phyloP scores from a whole-genome alignment of 1,284 basidiomycete species.

The Spongispora temasekensis region DNA sequence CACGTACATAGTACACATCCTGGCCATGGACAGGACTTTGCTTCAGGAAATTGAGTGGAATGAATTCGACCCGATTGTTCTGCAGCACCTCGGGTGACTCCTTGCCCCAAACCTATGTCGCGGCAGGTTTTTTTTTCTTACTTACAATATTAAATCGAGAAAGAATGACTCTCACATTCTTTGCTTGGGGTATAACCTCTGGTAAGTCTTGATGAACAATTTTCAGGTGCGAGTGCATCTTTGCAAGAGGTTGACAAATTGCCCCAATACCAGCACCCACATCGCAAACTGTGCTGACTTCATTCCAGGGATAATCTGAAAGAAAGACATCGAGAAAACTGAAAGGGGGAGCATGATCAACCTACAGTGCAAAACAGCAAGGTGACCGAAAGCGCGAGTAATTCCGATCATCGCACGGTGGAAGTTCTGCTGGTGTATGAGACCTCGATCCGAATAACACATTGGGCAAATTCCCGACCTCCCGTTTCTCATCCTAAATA shows the following conservation, averaged over 20 bases:
- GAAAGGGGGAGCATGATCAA: background rate
- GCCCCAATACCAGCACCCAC: constrained; percentile 50
- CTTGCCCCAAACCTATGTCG: constrained; percentile 36
- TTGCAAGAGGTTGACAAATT: constrained; percentile 43
- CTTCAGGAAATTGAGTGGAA: constrained; percentile 47
- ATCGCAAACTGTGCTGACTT: constrained; percentile 46
- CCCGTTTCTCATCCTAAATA: constrained; percentile 19
- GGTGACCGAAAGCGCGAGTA: constrained; percentile 14
- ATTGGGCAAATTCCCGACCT: constrained; percentile 12
- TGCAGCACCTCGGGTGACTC: constrained; percentile 38
- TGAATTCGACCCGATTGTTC: constrained; percentile 39
- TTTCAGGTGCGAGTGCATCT: constrained; percentile 42
- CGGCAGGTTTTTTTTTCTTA: constrained; percentile 1
- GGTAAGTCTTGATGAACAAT: constrained; percentile 49
- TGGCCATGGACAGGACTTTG: constrained; percentile 40
- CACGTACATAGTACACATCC: constrained; percentile 49
- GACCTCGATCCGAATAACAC: background rate
- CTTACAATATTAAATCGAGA: background rate
- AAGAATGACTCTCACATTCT: constrained; percentile 15
- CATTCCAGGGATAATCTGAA: constrained; percentile 47
- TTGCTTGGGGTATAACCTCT: constrained; percentile 38
- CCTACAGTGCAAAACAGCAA: constrained; percentile 31
- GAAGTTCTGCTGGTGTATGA: constrained; percentile 17
- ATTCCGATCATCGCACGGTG: constrained; percentile 27
- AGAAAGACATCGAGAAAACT: background rate